phyloP scores from a whole-genome alignment of 2,329 filamentous ascomycete species.

The Diaporthe nobilis region DNA sequence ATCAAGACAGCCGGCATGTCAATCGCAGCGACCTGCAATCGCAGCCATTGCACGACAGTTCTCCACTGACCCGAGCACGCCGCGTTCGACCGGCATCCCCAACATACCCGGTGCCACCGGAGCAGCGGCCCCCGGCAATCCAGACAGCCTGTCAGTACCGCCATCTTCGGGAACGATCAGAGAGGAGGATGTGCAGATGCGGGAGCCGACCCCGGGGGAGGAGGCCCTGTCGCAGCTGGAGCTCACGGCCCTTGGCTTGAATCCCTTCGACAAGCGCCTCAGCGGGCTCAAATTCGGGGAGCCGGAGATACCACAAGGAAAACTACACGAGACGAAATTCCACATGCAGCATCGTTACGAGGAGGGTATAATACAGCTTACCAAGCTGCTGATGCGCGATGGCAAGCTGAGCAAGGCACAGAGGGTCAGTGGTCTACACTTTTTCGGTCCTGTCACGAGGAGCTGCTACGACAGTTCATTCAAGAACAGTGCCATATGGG shows the following conservation, averaged over 20 bases:
- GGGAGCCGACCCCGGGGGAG: constrained; percentile 55
- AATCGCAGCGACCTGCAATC: constrained; percentile 45
- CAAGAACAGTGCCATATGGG: neutral
- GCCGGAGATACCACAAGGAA: constrained; percentile 75
- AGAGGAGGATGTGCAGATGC: constrained; percentile 53
- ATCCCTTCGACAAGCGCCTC: constrained; percentile 48
- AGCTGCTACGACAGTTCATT: neutral
- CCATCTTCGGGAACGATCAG: neutral
- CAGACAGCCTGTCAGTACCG: neutral
- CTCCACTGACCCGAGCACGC: constrained; percentile 45
- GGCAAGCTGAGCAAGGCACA: constrained; percentile 94
- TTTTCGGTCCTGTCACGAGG: constrained; percentile 32
- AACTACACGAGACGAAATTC: constrained; percentile 55
- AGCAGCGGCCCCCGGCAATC: neutral
- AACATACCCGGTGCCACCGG: constrained; percentile 21
- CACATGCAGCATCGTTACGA: constrained; percentile 88
- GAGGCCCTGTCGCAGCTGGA: constrained; percentile 55
- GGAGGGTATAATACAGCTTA: constrained; percentile 86
- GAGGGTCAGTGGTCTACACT: constrained; percentile 69
- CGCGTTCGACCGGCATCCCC: constrained; percentile 28
- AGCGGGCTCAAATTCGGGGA: constrained; percentile 84
- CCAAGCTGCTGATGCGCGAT: constrained; percentile 90
- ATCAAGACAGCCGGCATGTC: constrained; percentile 50
- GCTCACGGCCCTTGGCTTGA: constrained; percentile 51
- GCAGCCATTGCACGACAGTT: constrained; percentile 47